Evolutionary conservation across 1,284 basidiomycete genomes (phyloP), one percentile per base, ranked within the genome.

Genomic region (Butyriboletus appendiculatus): DNA sequence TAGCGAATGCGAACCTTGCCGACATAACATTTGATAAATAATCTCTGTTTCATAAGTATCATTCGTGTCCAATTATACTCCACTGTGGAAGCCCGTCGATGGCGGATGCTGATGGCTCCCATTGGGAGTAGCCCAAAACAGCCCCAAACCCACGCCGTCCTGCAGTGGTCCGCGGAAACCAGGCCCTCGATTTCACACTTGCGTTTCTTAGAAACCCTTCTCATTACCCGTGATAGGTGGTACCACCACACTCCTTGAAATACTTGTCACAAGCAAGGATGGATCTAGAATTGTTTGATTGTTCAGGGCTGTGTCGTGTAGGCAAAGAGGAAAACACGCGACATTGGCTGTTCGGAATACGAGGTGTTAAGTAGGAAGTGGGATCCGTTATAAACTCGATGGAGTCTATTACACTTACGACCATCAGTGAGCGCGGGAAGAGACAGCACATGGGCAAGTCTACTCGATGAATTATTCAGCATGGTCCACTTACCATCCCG

Each of bases 61-160:
- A 59, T 58, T 42, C 35, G 50, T 52, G 50, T 45, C 52, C 53
- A 62, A 53, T 62, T 62, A 54, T 45, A 37, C 34, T 47, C 45
- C 45, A 50, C n/a, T 62, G 53, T 50, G 63, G 65, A 56, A 52
- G 56, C 49, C 65, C 63, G 62, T 65, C 61, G 43, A 63, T 37
- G 60, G 41, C 50, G 61, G 64, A 53, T 44, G 43, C 20, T 53
- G 60, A 62, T 55, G 45, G 46, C 55, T 60, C 60, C 40, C 53
- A 45, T 52, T 53, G 52, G 37, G 41, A 41, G 52, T 9, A 18
- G 32, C 38, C 53, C 43, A 38, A 54, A 68, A 58, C 51, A 52
- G 44, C 52, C 44, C 39, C 47, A 48, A 50, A 61, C 62, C 52
- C 59, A 66, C 52, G 49, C 52, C 51, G 24, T 48, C 41, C 53